Evolutionary conservation across 371 early-diverging fungal species (phyloP).

Genomic region (Syncephalastrum contaminatum): DNA sequence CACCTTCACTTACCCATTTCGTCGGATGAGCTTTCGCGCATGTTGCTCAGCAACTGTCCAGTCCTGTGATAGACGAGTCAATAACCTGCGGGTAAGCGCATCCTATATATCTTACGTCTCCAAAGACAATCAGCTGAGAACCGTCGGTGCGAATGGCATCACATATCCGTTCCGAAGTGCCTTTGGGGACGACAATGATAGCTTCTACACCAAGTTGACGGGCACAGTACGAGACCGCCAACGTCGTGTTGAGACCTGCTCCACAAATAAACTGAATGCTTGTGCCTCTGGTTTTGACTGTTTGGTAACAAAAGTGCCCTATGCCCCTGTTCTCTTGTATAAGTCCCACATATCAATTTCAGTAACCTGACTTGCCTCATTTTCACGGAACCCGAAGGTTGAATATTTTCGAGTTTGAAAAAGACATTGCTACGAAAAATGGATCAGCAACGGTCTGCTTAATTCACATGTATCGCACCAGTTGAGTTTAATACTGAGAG

Average conservation of each 20-base stretch:
- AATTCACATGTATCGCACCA: no score
- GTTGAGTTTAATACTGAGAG: slow-evolving; percentile 38
- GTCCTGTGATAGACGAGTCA: slow-evolving; percentile 18
- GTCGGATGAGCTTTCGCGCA: slow-evolving; percentile 51
- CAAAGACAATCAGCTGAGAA: slow-evolving; percentile 55
- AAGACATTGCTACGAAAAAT: slow-evolving; percentile 56
- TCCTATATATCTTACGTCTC: slow-evolving; percentile 27
- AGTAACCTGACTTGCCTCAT: slow-evolving; percentile 44
- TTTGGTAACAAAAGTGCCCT: slow-evolving; percentile 61
- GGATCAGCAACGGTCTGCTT: background rate
- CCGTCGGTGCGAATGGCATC: slow-evolving; percentile 62
- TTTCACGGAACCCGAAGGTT: slow-evolving; percentile 75
- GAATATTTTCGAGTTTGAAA: slow-evolving; percentile 73
- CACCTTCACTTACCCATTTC: slow-evolving; percentile 42
- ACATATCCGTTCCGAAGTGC: slow-evolving; percentile 48
- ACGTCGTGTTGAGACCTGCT: slow-evolving; percentile 69
- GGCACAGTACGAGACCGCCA: slow-evolving; percentile 70
- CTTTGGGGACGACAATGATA: slow-evolving; percentile 60
- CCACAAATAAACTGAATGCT: slow-evolving; percentile 59
- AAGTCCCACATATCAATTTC: background rate
- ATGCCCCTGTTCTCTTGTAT: slow-evolving; percentile 49
- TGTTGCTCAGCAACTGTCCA: slow-evolving; percentile 57
- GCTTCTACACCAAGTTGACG: slow-evolving; percentile 59
- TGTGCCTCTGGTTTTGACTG: slow-evolving; percentile 49
- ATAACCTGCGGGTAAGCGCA: no score